Conservation (phyloP, 805 yeast species). For the Spathaspora arborariae region DNA sequence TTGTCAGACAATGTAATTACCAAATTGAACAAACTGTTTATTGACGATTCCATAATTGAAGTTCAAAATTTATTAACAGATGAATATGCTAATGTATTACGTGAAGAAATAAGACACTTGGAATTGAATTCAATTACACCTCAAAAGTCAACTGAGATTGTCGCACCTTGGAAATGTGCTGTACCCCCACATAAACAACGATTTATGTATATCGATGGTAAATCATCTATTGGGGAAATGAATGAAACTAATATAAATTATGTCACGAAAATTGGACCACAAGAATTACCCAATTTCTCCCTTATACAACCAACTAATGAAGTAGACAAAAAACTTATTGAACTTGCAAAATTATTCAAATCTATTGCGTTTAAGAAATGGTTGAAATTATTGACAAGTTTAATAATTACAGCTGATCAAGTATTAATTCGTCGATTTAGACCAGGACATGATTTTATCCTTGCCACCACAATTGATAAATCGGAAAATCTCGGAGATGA, state of each 20-base stretch:
- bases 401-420: slow-evolving; percentile 62
- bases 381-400: slow-evolving; percentile 57
- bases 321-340: slow-evolving; percentile 42
- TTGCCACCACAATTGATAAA: slow-evolving; percentile 67
- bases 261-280: slow-evolving; percentile 36
- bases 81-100: slow-evolving; percentile 47
- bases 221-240: slow-evolving; percentile 29
- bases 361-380: slow-evolving; percentile 66
- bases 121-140: slow-evolving; percentile 69
- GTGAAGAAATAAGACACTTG: slow-evolving; percentile 44
- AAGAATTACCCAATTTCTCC: slow-evolving; percentile 55
- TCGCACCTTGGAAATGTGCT: slow-evolving; percentile 83
- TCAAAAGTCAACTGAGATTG: slow-evolving; percentile 47
- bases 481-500: slow-evolving; percentile 29
- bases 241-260: slow-evolving; percentile 27
- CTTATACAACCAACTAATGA: slow-evolving; percentile 17
- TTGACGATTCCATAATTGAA: slow-evolving; percentile 67
- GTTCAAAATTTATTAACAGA: slow-evolving; percentile 59
- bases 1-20: slow-evolving; percentile 32
- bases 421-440: slow-evolving; percentile 80
- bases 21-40: slow-evolving; percentile 49
- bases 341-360: slow-evolving; percentile 55
- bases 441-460: slow-evolving; percentile 90
- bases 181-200: slow-evolving; percentile 93
- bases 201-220: slow-evolving; percentile 77